Conservation (phyloP, 73 alveolate species). For the Paramecium biaurelia region DNA sequence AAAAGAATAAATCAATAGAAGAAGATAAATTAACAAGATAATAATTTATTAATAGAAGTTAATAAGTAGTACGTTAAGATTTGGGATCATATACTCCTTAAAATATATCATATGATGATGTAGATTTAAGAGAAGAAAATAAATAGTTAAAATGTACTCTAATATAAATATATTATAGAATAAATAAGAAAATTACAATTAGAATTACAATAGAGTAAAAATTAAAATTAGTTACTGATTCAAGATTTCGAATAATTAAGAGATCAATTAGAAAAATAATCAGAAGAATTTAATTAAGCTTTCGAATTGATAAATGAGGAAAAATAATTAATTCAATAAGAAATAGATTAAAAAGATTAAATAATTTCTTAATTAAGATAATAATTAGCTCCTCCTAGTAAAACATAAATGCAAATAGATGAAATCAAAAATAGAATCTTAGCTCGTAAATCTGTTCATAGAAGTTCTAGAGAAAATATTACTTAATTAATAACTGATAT, state of each 20-base stretch:
- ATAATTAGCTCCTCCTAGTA: background rate
- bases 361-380: constrained; percentile 13
- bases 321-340: constrained; percentile 10
- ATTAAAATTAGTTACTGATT: constrained; percentile 18
- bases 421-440: constrained; percentile 34
- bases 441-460: constrained; percentile 22
- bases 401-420: constrained; percentile 22
- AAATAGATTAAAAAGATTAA: constrained; percentile 41
- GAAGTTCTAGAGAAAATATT: constrained; percentile 52
- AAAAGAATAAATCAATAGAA: constrained; percentile 24
- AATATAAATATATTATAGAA: background rate
- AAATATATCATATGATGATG: background rate
- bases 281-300: constrained; percentile 48
- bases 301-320: constrained; percentile 32
- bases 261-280: constrained; percentile 40
- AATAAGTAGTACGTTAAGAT: constrained; percentile 37
- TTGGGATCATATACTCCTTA: constrained; percentile 23
- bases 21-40: constrained; percentile 26
- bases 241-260: constrained; percentile 41
- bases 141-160: constrained; percentile 6
- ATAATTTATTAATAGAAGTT: constrained; percentile 46
- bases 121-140: constrained; percentile 29
- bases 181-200: background rate
- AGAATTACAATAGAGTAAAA: constrained; percentile 9
- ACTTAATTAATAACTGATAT: background rate